A percentile compares a stretch with the other conserved stretches of the same genome.
Evolutionary conservation across 1,284 basidiomycete genomes (phyloP).

Genomic region (Ustilago tritici): DNA sequence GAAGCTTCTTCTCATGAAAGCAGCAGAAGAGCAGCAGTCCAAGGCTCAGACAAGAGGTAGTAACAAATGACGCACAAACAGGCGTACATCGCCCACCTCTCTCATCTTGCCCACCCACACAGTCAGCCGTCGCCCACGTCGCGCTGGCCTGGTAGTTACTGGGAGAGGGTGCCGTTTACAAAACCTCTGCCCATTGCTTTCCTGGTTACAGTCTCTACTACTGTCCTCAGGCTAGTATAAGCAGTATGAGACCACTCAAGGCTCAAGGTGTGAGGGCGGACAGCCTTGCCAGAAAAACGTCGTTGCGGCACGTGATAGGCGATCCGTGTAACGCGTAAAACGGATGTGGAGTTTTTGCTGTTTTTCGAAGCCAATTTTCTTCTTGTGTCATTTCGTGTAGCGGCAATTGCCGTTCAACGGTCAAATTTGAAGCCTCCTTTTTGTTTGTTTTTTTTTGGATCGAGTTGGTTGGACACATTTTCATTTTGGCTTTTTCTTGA

Average conservation of each 20-base stretch:
- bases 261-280: not conserved
- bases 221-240: too few relatives aligned
- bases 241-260: not conserved
- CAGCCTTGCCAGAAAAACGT: slow-evolving; percentile 1
- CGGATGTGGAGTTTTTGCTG: slow-evolving; percentile 39
- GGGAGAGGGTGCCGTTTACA: too few relatives aligned
- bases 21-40: not conserved
- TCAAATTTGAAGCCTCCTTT: slow-evolving; percentile 21
- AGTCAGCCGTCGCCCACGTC: not conserved
- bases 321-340: slow-evolving; percentile 37
- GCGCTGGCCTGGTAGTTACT: too few relatives aligned
- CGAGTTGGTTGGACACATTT: slow-evolving; percentile 4
- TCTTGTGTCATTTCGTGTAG: slow-evolving; percentile 27
- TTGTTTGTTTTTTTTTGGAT: slow-evolving; percentile 14
- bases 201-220: too few relatives aligned
- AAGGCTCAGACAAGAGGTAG: not conserved
- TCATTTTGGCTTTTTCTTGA: slow-evolving; percentile 10
- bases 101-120: not conserved
- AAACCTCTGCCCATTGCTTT: too few relatives aligned
- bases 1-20: not conserved
- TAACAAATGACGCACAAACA: not conserved
- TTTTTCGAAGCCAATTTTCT: slow-evolving; percentile 18
- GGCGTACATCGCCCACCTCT: not conserved
- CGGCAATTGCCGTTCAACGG: not conserved
- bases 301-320: slow-evolving; percentile 30